These are phyloP conservation scores for Nelumbo lutea DNA, from an alignment of 164 flowering plant species.

Conservation along the genomic window DNA sequence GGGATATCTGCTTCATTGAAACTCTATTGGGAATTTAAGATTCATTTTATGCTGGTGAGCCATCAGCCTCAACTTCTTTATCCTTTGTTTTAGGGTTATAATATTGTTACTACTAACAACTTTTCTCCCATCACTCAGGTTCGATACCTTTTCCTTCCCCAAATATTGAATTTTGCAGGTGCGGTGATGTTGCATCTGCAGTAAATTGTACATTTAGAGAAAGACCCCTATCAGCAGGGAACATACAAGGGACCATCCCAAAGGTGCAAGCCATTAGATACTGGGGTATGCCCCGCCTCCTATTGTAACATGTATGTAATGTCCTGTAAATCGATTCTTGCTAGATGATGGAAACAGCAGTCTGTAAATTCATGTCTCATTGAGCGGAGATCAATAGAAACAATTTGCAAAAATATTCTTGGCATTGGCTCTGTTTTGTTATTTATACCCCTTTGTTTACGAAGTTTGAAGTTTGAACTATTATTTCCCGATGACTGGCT, in stretches of 20 bases:
- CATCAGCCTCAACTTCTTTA: not conserved
- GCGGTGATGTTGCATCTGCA: not conserved
- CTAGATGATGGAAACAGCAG: too few relatives aligned
- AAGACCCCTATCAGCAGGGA: not conserved
- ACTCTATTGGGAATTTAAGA: not conserved
- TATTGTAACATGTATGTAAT: not conserved
- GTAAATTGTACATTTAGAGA: conserved; percentile 2
- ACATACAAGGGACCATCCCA: not conserved
- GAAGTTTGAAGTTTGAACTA: too few relatives aligned
- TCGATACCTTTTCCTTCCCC: not conserved
- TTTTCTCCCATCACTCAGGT: not conserved
- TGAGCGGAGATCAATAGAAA: too few relatives aligned
- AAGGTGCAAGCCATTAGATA: conserved; percentile 2
- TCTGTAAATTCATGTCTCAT: too few relatives aligned
- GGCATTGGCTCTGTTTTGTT: too few relatives aligned
- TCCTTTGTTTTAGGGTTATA: too few relatives aligned
- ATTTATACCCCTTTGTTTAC: too few relatives aligned
- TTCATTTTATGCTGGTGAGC: not conserved
- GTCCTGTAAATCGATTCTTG: not conserved
- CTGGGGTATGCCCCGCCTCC: not conserved
- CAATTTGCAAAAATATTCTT: too few relatives aligned
- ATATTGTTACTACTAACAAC: too few relatives aligned
- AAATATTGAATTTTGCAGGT: not conserved
- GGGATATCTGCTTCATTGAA: not conserved
- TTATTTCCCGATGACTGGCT: too few relatives aligned